These are phyloP conservation scores for Globisporangium ultimum DNA, from an alignment of 352 stramenopile genomes.

Conservation along the genomic window DNA sequence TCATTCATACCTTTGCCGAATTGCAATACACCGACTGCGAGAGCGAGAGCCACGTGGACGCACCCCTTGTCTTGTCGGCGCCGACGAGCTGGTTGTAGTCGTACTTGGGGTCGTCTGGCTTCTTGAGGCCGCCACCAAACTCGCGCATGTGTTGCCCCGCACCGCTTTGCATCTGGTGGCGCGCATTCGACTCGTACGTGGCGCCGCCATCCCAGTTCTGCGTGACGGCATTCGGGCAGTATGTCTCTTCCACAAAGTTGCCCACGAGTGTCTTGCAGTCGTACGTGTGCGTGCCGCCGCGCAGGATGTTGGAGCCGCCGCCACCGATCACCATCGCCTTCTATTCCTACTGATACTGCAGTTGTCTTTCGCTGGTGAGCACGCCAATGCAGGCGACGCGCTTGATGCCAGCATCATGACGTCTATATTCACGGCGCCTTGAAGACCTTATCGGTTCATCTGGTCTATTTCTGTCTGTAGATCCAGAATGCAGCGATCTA, in stretches of 20 bases:
- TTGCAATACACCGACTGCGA: constrained; percentile 57
- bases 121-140: constrained; percentile 52
- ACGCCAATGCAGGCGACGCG: neutral
- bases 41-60: constrained; percentile 54
- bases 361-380: neutral
- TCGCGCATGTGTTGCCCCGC: constrained; percentile 22
- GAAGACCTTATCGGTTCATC: neutral
- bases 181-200: constrained; percentile 55
- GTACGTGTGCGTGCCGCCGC: constrained; percentile 70
- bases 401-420: neutral
- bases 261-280: constrained; percentile 77
- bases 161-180: constrained; percentile 55
- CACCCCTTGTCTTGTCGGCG: constrained; percentile 49
- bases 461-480: constrained; percentile 1
- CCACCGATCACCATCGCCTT: constrained; percentile 30
- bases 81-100: constrained; percentile 67
- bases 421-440: neutral
- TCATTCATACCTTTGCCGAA: constrained; percentile 25
- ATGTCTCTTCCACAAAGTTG: constrained; percentile 82
- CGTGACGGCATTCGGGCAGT: constrained; percentile 48
- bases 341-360: neutral
- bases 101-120: constrained; percentile 52
- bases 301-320: constrained; percentile 80
- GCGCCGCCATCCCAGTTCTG: constrained; percentile 34
- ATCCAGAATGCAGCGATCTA: neutral